phyloP scores from a whole-genome alignment of 306 rosid species.

The Gillenia trifoliata region DNA sequence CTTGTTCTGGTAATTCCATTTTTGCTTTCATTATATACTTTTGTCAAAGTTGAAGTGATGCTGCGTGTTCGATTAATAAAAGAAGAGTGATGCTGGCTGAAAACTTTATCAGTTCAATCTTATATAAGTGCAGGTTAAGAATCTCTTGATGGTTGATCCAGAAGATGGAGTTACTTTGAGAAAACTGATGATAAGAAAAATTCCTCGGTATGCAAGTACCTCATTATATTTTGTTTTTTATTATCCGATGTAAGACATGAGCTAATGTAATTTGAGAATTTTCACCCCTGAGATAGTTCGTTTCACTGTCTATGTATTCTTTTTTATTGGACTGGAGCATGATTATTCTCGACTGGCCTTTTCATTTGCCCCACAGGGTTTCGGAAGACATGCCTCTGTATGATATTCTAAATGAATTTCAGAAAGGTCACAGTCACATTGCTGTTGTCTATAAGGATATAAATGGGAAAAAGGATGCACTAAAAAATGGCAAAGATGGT shows the following conservation, averaged over 20 bases:
- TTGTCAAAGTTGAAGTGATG: not conserved
- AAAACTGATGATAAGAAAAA: conserved; percentile 81
- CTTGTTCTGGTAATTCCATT: conserved; percentile 78
- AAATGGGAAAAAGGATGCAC: conserved; percentile 46
- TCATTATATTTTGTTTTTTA: conserved; percentile 10
- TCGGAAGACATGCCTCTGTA: conserved; percentile 93
- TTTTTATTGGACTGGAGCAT: conserved; percentile 5
- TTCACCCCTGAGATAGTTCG: conserved; percentile 2
- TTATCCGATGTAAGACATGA: conserved; percentile 5
- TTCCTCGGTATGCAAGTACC: conserved; percentile 63
- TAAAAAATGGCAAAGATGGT: conserved; percentile 35
- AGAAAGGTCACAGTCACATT: conserved; percentile 98
- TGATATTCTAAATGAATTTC: conserved; percentile 93
- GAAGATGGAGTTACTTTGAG: conserved; percentile 60
- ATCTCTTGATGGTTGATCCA: conserved; percentile 77
- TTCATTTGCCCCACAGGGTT: conserved; percentile 56
- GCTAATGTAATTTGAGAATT: conserved; percentile 9
- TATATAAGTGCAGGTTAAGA: conserved; percentile 69
- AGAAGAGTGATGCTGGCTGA: not conserved
- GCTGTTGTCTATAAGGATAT: conserved; percentile 84
- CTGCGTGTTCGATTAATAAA: not conserved
- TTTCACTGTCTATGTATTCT: not conserved
- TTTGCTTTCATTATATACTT: not conserved
- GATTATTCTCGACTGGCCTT: conserved; percentile 12
- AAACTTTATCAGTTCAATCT: conserved; percentile 4